These are phyloP conservation scores for Podaxis carcinomalis DNA, from an alignment of 768 basidiomycete species.

Conservation along the genomic window DNA sequence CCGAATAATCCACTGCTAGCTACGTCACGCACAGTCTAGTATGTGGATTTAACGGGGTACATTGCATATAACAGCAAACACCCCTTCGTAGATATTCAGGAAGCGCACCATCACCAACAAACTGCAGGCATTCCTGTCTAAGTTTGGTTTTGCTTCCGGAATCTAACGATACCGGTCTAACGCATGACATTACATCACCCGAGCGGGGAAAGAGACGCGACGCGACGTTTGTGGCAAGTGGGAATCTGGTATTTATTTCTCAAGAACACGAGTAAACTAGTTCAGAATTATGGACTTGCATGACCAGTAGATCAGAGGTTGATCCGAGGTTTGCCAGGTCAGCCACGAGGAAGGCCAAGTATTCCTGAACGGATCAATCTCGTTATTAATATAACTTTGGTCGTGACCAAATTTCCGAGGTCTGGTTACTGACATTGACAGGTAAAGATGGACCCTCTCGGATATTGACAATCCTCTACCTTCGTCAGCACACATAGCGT, in stretches of 20 bases:
- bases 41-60: too few relatives aligned
- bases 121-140: too few relatives aligned
- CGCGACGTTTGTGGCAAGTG: not conserved
- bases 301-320: not conserved
- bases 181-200: not conserved
- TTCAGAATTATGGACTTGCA: not conserved
- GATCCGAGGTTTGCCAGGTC: conserved; percentile 7
- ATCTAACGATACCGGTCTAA: not conserved
- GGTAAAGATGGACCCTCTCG: too few relatives aligned
- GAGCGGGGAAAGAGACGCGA: not conserved
- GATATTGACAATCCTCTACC: too few relatives aligned
- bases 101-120: too few relatives aligned
- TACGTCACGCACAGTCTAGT: too few relatives aligned
- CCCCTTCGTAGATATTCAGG: too few relatives aligned
- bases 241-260: not conserved
- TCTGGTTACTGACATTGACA: not conserved
- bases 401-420: not conserved
- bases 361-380: not conserved
- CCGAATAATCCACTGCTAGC: too few relatives aligned
- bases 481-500: too few relatives aligned
- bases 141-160: not conserved
- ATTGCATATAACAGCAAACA: too few relatives aligned
- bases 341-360: not conserved
- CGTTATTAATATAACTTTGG: not conserved
- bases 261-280: too few relatives aligned